These are phyloP conservation scores for Theileria orientalis DNA, from an alignment of 169 alveolate species.

Conservation along the genomic window DNA sequence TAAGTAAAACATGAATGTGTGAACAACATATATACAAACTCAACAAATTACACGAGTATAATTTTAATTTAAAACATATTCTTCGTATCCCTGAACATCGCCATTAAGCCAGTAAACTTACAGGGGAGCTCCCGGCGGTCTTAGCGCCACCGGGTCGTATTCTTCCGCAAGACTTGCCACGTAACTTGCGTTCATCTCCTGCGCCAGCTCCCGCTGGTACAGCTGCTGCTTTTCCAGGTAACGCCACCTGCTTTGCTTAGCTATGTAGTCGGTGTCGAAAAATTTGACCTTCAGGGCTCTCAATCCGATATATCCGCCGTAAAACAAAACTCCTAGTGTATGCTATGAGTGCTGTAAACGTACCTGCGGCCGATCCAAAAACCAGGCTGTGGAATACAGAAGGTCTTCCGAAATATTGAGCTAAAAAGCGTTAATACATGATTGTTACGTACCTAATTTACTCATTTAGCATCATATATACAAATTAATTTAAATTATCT, in stretches of 20 bases:
- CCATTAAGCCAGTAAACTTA: conserved; percentile 3
- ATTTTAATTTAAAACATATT: conserved; percentile 10
- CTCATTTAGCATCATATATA: not conserved
- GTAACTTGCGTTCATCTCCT: conserved; percentile 50
- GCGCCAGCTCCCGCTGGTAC: conserved; percentile 56
- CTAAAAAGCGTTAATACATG: not conserved
- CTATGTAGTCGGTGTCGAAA: conserved; percentile 57
- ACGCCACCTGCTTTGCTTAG: conserved; percentile 69
- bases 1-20: no score
- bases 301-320: conserved; percentile 58
- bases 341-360: not conserved
- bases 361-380: conserved; percentile 60
- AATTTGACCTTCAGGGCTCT: conserved; percentile 46
- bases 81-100: conserved; percentile 26
- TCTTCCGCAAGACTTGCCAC: conserved; percentile 62
- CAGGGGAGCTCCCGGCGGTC: conserved; percentile 63
- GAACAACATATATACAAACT: not conserved
- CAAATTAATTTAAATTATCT: not conserved
- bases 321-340: conserved; percentile 37
- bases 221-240: conserved; percentile 72
- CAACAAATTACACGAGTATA: not conserved
- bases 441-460: not conserved
- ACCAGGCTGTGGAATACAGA: conserved; percentile 59
- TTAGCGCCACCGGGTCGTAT: conserved; percentile 71
- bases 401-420: conserved; percentile 16